Percentiles rank a stretch among this genome's conserved stretches.
Evolutionary conservation across 768 basidiomycete species (phyloP).

Genomic region (Hysterangium stoloniferum): DNA sequence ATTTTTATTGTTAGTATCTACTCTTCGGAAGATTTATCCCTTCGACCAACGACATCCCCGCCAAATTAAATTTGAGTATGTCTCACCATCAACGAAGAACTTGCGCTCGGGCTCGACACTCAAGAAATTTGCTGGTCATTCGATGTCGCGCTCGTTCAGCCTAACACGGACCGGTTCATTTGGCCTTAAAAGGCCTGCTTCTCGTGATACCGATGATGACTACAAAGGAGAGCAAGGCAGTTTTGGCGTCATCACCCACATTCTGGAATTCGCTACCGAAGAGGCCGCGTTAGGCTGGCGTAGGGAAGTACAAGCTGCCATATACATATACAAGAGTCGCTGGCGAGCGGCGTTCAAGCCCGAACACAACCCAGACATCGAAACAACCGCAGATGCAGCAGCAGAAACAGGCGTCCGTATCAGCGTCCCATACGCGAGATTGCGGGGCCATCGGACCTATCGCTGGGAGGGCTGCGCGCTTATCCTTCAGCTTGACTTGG

Average conservation of each 20-base stretch:
- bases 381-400: conserved; percentile 22
- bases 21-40: conserved; percentile 37
- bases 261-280: conserved; percentile 49
- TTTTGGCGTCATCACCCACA: conserved; percentile 19
- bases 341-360: conserved; percentile 26
- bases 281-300: conserved; percentile 46
- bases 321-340: conserved; percentile 35
- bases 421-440: conserved; percentile 36
- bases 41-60: conserved; percentile 39
- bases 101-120: neutral
- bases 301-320: conserved; percentile 36
- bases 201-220: neutral
- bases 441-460: conserved; percentile 20
- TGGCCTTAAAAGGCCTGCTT: too few relatives aligned
- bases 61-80: neutral
- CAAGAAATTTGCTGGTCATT: neutral
- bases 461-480: conserved; percentile 9
- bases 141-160: neutral
- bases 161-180: neutral
- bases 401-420: conserved; percentile 36
- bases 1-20: conserved; percentile 38
- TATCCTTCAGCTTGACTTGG: conserved; percentile 10
- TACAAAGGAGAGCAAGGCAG: neutral
- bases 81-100: conserved; percentile 21
- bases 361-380: conserved; percentile 10